Evolutionary conservation across 768 basidiomycete genomes (phyloP).

Genomic region (Phlegmacium glaucopus): DNA sequence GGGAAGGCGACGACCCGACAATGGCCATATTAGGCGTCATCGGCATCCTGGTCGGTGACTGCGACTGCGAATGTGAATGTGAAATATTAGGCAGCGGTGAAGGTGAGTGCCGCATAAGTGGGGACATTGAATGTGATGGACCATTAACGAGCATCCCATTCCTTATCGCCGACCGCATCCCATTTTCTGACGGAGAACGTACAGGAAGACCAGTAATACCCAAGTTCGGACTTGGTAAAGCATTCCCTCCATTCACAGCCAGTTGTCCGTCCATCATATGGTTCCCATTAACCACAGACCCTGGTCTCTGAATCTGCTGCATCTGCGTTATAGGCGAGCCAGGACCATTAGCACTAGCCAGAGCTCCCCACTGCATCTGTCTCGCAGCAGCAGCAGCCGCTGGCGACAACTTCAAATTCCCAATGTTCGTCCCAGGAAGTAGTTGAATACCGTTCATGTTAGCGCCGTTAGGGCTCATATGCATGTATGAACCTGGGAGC

Average conservation of each 20-base stretch:
- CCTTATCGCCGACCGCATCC: constrained; percentile 42
- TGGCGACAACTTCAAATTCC: constrained; percentile 30
- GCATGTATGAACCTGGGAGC: constrained; percentile 36
- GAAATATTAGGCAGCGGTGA: constrained; percentile 43
- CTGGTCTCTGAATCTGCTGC: constrained; percentile 30
- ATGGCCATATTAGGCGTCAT: constrained; percentile 51
- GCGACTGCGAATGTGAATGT: constrained; percentile 28
- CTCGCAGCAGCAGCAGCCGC: constrained; percentile 18
- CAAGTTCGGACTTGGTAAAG: constrained; percentile 28
- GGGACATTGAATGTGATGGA: constrained; percentile 44
- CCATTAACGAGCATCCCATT: constrained; percentile 34
- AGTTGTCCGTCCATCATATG: constrained; percentile 18
- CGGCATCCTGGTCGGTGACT: constrained; percentile 45
- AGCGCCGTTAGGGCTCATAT: constrained; percentile 31
- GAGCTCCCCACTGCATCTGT: constrained; percentile 34
- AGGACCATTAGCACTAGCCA: no score
- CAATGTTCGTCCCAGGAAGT: constrained; percentile 26
- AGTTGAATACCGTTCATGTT: constrained; percentile 35
- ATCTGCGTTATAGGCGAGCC: constrained; percentile 11
- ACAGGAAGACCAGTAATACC: constrained; percentile 31
- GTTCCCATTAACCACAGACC: constrained; percentile 28
- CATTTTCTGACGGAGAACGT: constrained; percentile 56
- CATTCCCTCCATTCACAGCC: neutral
- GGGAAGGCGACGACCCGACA: constrained; percentile 42
- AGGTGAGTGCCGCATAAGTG: constrained; percentile 42